Conservation (phyloP, 352 stramenopile species). For the Phytophthora sojae region DNA sequence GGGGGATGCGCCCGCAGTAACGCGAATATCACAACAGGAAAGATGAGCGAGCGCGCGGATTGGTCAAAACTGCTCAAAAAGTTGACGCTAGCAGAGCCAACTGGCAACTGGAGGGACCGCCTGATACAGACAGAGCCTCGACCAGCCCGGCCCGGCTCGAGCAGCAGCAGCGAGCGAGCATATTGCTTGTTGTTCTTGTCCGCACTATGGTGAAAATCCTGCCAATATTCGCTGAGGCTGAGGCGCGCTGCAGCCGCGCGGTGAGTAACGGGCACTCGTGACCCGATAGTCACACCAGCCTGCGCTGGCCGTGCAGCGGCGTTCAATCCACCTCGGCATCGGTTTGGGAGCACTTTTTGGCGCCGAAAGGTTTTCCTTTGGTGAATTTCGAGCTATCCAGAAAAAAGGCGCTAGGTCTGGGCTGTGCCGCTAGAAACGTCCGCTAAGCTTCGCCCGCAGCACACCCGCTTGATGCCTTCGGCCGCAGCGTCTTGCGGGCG, state of each 20-base stretch:
- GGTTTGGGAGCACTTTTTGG: too few relatives aligned
- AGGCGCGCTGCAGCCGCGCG: not conserved
- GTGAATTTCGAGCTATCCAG: conserved; percentile 9
- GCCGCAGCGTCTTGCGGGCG: conserved; percentile 4
- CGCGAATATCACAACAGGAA: conserved; percentile 42
- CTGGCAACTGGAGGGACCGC: conserved; percentile 26
- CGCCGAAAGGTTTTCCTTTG: too few relatives aligned
- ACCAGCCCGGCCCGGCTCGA: not conserved
- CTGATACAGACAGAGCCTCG: conserved; percentile 11
- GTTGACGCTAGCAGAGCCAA: not conserved
- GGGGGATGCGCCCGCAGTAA: conserved; percentile 30
- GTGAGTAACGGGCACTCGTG: conserved; percentile 9
- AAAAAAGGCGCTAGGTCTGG: conserved; percentile 18
- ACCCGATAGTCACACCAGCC: conserved; percentile 11
- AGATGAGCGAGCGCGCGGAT: conserved; percentile 34
- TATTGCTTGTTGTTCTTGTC: not conserved
- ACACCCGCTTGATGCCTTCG: not conserved
- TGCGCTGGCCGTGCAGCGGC: not conserved
- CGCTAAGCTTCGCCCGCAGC: not conserved
- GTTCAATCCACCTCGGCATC: not conserved
- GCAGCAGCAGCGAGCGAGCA: not conserved
- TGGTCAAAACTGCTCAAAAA: conserved; percentile 7
- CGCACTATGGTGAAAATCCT: not conserved
- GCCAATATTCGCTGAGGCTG: not conserved
- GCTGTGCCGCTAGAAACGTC: conserved; percentile 27